Evolutionary conservation across 73 alveolate genomes (phyloP).

Genomic region (Paramecium octaurelia): DNA sequence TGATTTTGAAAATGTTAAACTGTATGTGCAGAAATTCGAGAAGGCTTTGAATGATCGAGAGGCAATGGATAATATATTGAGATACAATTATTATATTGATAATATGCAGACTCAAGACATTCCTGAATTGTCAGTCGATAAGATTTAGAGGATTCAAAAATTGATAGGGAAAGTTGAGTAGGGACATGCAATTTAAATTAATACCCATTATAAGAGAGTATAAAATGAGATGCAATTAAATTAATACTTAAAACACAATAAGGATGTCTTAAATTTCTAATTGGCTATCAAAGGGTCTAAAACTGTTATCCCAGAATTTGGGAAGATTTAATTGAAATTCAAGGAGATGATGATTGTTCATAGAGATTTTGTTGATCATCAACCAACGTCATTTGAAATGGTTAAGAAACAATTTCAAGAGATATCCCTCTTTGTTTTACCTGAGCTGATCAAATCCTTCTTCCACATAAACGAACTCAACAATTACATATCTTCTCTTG

Average conservation of each 20-base stretch:
- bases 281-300: not conserved
- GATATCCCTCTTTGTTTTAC: not conserved
- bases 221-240: not conserved
- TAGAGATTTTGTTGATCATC: not conserved
- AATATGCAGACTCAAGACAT: slow-evolving; percentile 10
- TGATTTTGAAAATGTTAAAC: not conserved
- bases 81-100: slow-evolving; percentile 14
- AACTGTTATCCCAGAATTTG: not conserved
- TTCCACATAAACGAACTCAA: not conserved
- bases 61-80: not conserved
- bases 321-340: not conserved
- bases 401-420: not conserved
- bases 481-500: not conserved
- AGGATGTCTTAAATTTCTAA: not conserved
- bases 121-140: not conserved
- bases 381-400: not conserved
- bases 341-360: not conserved
- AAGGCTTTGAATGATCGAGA: not conserved
- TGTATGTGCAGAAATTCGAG: not conserved
- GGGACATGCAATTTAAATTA: not conserved
- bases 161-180: not conserved
- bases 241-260: not conserved
- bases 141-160: not conserved
- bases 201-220: not conserved
- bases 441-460: not conserved